A percentile compares a stretch with the other conserved stretches of the same genome.
Evolutionary conservation across 2,329 filamentous ascomycete species (phyloP).

Genomic region (Fusarium globosum): DNA sequence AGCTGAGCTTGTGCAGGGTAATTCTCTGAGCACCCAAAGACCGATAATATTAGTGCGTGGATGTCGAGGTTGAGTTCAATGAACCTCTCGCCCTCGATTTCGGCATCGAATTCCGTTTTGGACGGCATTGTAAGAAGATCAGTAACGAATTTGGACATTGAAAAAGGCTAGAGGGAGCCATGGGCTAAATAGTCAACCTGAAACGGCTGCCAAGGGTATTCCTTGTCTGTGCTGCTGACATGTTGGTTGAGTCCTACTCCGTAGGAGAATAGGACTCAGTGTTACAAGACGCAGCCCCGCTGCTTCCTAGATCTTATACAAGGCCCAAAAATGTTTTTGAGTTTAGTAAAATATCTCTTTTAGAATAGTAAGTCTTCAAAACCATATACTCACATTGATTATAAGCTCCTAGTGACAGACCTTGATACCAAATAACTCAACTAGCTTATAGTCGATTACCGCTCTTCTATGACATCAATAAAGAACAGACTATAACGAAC

Average conservation of each 20-base stretch:
- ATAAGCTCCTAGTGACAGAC: background rate
- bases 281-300: background rate
- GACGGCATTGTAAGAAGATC: too few relatives aligned
- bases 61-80: too few relatives aligned
- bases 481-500: background rate
- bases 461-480: accelerated
- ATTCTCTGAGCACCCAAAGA: too few relatives aligned
- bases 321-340: background rate
- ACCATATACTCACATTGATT: background rate
- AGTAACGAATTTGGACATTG: too few relatives aligned
- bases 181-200: too few relatives aligned
- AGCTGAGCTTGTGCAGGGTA: too few relatives aligned
- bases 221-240: background rate
- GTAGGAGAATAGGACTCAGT: background rate
- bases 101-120: too few relatives aligned
- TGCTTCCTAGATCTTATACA: background rate
- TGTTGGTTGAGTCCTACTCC: background rate
- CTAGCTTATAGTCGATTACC: background rate
- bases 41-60: too few relatives aligned
- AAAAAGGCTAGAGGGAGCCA: too few relatives aligned
- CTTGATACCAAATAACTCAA: background rate
- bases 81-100: too few relatives aligned
- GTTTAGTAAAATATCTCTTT: background rate
- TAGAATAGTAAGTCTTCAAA: background rate
- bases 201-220: too few relatives aligned